Evolutionary conservation across 129 eudicot species (phyloP).

Genomic region (Arctium minus): DNA sequence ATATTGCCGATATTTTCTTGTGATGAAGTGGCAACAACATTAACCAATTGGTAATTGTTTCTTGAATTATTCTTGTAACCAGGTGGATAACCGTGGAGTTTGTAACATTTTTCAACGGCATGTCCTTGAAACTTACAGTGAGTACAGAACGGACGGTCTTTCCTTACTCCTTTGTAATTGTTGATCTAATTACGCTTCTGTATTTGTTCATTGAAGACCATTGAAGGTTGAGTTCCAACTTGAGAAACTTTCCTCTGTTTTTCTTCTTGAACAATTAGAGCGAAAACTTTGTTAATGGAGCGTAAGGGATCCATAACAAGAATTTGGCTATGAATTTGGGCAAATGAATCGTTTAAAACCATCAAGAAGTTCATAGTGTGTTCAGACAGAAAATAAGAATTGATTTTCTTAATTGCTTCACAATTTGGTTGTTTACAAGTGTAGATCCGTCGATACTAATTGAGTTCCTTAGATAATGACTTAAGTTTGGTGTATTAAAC

Average conservation of each 20-base stretch:
- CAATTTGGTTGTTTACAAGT: neutral
- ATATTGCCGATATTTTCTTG: no score
- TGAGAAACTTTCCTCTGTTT: neutral
- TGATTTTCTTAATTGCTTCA: neutral
- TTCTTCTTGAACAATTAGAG: neutral
- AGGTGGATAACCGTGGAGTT: no score
- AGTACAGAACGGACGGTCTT: no score
- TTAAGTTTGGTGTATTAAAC: neutral
- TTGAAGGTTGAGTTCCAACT: no score
- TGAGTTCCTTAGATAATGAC: neutral
- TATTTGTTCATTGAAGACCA: neutral
- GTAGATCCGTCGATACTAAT: neutral
- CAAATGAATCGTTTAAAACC: neutral
- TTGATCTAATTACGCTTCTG: neutral
- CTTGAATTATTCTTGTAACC: no score
- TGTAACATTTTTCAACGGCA: no score
- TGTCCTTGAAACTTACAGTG: no score
- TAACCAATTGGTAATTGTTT: no score
- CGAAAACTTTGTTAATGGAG: neutral
- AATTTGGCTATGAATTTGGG: neutral
- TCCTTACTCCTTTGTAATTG: no score
- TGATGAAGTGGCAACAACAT: no score
- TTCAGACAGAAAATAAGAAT: neutral
- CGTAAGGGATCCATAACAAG: neutral
- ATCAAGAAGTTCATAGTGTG: neutral